A percentile compares a stretch with the other conserved stretches of the same genome.
These are phyloP conservation scores for Exophiala phaeomuriformis DNA, from an alignment of 2,329 filamentous ascomycete species.

Conservation along the genomic window DNA sequence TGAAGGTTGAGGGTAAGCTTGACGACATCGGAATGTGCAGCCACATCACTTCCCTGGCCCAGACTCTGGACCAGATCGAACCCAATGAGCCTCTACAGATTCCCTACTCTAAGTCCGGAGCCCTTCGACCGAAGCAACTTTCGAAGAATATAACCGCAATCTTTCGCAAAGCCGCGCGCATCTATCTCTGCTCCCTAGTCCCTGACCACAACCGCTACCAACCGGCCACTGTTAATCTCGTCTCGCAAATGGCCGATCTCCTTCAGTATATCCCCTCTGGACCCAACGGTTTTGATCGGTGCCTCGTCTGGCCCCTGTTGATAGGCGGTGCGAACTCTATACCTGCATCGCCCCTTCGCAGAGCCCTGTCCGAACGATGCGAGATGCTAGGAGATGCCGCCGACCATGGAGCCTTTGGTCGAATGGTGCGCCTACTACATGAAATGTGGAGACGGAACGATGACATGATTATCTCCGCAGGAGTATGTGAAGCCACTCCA, in stretches of 20 bases:
- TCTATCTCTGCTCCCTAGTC: slow-evolving; percentile 94
- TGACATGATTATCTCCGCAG: slow-evolving; percentile 41
- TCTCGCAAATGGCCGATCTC: slow-evolving; percentile 67
- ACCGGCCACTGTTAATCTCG: slow-evolving; percentile 64
- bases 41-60: slow-evolving; percentile 79
- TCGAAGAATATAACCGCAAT: slow-evolving; percentile 81
- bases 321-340: slow-evolving; percentile 74
- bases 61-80: slow-evolving; percentile 37
- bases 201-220: slow-evolving; percentile 76
- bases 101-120: slow-evolving; percentile 56
- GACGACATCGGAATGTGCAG: slow-evolving; percentile 80
- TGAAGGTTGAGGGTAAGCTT: slow-evolving; percentile 70
- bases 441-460: slow-evolving; percentile 77
- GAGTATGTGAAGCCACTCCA: slow-evolving; percentile 27
- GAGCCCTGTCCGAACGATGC: slow-evolving; percentile 68
- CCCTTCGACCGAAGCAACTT: slow-evolving; percentile 73
- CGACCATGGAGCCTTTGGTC: slow-evolving; percentile 75
- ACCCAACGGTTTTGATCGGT: slow-evolving; percentile 75
- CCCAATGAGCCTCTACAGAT: slow-evolving; percentile 52
- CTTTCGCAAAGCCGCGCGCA: slow-evolving; percentile 84
- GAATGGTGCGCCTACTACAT: slow-evolving; percentile 67
- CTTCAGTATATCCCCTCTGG: slow-evolving; percentile 79
- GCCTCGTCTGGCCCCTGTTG: slow-evolving; percentile 86
- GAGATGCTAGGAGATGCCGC: slow-evolving; percentile 68
- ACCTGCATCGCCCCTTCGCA: slow-evolving; percentile 65